Conservation (phyloP, 306 rosid species). For the Abrus precatorius region DNA sequence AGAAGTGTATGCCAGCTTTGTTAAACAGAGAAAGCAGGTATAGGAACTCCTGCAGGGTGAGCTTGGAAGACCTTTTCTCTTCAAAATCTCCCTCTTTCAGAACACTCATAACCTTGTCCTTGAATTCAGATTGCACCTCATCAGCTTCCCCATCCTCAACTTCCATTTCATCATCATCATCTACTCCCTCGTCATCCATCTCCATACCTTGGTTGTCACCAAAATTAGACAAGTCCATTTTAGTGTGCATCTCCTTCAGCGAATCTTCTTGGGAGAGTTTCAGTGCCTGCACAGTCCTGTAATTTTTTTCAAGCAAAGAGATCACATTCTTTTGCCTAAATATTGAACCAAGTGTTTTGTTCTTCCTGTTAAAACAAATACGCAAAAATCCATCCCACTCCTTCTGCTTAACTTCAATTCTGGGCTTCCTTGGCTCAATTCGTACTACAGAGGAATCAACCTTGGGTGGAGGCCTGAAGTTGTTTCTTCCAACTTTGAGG, state of each 20-base stretch:
- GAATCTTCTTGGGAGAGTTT: constrained; percentile 57
- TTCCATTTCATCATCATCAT: constrained; percentile 54
- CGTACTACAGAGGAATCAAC: constrained; percentile 89
- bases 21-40: constrained; percentile 79
- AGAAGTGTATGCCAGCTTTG: constrained; percentile 81
- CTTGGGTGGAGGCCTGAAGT: constrained; percentile 89
- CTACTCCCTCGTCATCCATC: constrained; percentile 62
- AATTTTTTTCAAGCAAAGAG: constrained; percentile 79
- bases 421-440: constrained; percentile 86
- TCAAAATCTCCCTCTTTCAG: constrained; percentile 81
- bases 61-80: constrained; percentile 86
- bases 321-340: constrained; percentile 84
- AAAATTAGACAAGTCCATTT: constrained; percentile 51
- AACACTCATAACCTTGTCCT: constrained; percentile 70
- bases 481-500: constrained; percentile 90
- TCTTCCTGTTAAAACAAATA: constrained; percentile 82
- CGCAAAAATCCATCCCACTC: constrained; percentile 94
- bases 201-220: constrained; percentile 61
- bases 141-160: constrained; percentile 63
- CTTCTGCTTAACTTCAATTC: constrained; percentile 72
- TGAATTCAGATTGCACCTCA: constrained; percentile 73
- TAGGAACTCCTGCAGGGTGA: constrained; percentile 74
- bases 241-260: constrained; percentile 43
- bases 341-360: constrained; percentile 86
- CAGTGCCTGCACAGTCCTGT: constrained; percentile 72